Percentiles rank a stretch among this genome's conserved stretches.
phyloP scores from a whole-genome alignment of 441 rosid species.

The Aquilaria agallochum region DNA sequence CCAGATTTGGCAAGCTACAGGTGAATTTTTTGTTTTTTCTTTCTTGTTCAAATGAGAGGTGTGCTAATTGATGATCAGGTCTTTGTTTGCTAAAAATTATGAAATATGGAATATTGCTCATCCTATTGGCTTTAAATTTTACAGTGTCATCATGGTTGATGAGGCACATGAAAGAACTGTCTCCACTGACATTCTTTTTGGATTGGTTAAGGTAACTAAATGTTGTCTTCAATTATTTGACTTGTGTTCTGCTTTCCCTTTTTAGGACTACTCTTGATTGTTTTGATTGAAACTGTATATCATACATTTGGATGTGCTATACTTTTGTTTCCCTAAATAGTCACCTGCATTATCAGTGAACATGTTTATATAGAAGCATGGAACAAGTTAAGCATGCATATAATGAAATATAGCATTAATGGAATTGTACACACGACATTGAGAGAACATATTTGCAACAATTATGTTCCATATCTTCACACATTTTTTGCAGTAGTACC shows the following conservation, averaged over 20 bases:
- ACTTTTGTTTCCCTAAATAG: not conserved
- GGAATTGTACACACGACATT: too few species aligned
- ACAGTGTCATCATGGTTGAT: conserved; percentile 94
- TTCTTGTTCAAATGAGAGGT: conserved; percentile 1
- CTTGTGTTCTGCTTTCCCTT: too few species aligned
- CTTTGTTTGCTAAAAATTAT: too few species aligned
- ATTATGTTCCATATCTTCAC: too few species aligned
- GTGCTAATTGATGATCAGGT: not conserved
- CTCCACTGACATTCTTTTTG: conserved; percentile 93
- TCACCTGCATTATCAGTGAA: not conserved
- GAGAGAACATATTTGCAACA: too few species aligned
- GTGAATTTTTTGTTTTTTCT: conserved; percentile 26
- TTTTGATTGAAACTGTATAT: too few species aligned
- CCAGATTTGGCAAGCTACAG: conserved; percentile 94
- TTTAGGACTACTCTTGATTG: too few species aligned
- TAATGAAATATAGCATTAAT: too few species aligned
- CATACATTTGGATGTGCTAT: too few species aligned
- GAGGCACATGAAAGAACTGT: conserved; percentile 99
- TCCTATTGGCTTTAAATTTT: conserved; percentile 14
- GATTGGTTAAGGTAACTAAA: conserved; percentile 79
- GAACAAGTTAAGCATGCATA: too few species aligned
- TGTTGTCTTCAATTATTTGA: not conserved
- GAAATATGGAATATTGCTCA: conserved; percentile 8
- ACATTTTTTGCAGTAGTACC: too few species aligned
- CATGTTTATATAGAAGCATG: too few species aligned